Evolutionary conservation across 1,139 yeast genomes (phyloP).

Genomic region (Candida sp.): DNA sequence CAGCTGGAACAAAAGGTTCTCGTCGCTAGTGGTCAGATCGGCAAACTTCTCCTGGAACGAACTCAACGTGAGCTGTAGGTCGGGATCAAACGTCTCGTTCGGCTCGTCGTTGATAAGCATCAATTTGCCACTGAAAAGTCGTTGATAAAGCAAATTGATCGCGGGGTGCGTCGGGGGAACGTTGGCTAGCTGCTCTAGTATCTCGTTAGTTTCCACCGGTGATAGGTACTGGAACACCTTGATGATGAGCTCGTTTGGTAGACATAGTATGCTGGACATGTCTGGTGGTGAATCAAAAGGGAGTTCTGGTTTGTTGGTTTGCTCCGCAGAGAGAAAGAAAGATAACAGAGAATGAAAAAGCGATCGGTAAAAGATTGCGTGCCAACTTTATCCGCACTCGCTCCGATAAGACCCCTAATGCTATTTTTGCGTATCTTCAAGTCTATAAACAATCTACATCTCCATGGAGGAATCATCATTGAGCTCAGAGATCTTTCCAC

Average conservation of each 20-base stretch:
- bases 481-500: slow-evolving; percentile 13
- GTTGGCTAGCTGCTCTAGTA: slow-evolving; percentile 17
- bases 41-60: slow-evolving; percentile 12
- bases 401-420: background rate
- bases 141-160: slow-evolving; percentile 17
- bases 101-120: slow-evolving; percentile 19
- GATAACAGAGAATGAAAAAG: background rate
- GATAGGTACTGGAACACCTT: slow-evolving; percentile 24
- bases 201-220: slow-evolving; percentile 22
- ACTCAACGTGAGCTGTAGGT: slow-evolving; percentile 16
- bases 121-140: slow-evolving; percentile 26
- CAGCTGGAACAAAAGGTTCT: slow-evolving; percentile 18
- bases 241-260: slow-evolving; percentile 32
- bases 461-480: slow-evolving; percentile 4
- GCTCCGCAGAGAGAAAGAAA: background rate
- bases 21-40: slow-evolving; percentile 5
- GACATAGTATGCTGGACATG: slow-evolving; percentile 9
- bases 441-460: background rate
- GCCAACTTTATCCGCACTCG: background rate
- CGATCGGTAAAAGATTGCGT: background rate
- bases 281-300: too few relatives aligned
- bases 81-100: slow-evolving; percentile 8
- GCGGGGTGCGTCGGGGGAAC: slow-evolving; percentile 6
- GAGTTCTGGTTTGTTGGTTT: background rate
- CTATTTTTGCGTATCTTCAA: too few relatives aligned